phyloP scores from a whole-genome alignment of 2,329 filamentous ascomycete genomes.

The Lizonia empirigonia region DNA sequence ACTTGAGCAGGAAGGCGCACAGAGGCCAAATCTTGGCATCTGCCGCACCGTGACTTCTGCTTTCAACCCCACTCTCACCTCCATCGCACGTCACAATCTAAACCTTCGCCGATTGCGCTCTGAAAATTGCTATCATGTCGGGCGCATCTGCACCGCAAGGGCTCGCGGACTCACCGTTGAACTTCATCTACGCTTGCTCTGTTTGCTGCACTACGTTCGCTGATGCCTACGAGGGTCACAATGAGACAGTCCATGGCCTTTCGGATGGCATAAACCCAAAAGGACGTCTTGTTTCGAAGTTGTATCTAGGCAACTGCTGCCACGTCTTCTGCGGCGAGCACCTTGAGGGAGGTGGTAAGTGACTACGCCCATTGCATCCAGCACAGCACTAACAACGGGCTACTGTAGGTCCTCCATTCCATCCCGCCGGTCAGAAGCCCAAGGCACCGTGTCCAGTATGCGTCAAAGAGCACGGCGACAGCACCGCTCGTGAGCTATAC shows the following conservation, averaged over 20 bases:
- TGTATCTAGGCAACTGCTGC: conserved; percentile 57
- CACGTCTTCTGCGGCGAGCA: conserved; percentile 58
- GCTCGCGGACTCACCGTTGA: conserved; percentile 44
- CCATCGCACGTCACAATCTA: conserved; percentile 8
- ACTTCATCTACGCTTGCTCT: conserved; percentile 57
- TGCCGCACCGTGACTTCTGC: conserved; percentile 22
- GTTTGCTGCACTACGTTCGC: conserved; percentile 54
- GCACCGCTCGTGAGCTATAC: conserved; percentile 48
- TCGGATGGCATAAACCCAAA: conserved; percentile 45
- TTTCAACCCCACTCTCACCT: not conserved
- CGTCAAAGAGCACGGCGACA: conserved; percentile 43
- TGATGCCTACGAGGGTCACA: conserved; percentile 51
- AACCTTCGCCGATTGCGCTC: not conserved
- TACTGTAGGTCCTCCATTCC: conserved; percentile 52
- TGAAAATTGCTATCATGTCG: conserved; percentile 19
- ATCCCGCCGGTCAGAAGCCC: conserved; percentile 49
- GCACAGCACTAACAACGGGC: not conserved
- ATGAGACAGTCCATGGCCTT: conserved; percentile 47
- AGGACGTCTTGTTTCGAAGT: conserved; percentile 49
- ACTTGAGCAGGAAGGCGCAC: conserved; percentile 16
- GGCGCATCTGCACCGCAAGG: conserved; percentile 13
- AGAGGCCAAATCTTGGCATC: conserved; percentile 24
- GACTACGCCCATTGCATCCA: not conserved
- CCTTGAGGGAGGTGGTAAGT: conserved; percentile 55
- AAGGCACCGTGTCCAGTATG: conserved; percentile 55